A percentile compares a stretch with the other conserved stretches of the same genome.
Evolutionary conservation across 768 basidiomycete genomes (phyloP).

Genomic region (Crucibulum laeve): DNA sequence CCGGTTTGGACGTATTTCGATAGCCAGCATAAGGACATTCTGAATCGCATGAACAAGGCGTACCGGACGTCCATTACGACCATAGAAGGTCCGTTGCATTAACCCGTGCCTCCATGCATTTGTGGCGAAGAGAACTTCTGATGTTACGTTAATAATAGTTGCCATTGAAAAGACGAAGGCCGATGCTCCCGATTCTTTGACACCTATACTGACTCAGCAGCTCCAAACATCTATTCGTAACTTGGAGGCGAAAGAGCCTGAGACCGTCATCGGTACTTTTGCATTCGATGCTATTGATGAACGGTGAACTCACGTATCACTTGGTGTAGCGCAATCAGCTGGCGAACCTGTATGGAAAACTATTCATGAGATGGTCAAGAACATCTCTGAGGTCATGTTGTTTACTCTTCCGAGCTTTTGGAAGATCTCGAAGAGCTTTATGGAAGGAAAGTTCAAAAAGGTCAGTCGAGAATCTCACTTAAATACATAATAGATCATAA

Average conservation of each 20-base stretch:
- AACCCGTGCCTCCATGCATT: background rate
- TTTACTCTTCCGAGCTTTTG: slow-evolving; percentile 90
- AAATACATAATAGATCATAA: slow-evolving; percentile 4
- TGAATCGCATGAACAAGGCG: slow-evolving; percentile 67
- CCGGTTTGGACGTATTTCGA: slow-evolving; percentile 97
- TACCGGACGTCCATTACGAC: slow-evolving; percentile 47
- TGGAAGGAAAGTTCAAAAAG: slow-evolving; percentile 92
- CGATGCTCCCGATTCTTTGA: slow-evolving; percentile 34
- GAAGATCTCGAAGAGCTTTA: slow-evolving; percentile 85
- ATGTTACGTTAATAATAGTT: slow-evolving; percentile 28
- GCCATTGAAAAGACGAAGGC: slow-evolving; percentile 37
- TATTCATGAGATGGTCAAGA: slow-evolving; percentile 75
- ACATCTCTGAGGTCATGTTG: slow-evolving; percentile 80
- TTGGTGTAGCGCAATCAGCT: slow-evolving; percentile 53
- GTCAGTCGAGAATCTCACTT: slow-evolving; percentile 32
- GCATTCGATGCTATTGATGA: background rate
- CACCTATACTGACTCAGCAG: slow-evolving; percentile 44
- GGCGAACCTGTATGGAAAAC: slow-evolving; percentile 82
- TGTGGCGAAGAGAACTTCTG: background rate
- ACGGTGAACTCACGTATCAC: background rate
- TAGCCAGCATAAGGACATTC: slow-evolving; percentile 83
- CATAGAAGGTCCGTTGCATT: slow-evolving; percentile 45
- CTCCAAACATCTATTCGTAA: slow-evolving; percentile 57
- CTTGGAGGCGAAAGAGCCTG: slow-evolving; percentile 61
- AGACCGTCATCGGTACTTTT: slow-evolving; percentile 52